Evolutionary conservation across 805 yeast species (phyloP).

Genomic region (Nakazawaea holstii): DNA sequence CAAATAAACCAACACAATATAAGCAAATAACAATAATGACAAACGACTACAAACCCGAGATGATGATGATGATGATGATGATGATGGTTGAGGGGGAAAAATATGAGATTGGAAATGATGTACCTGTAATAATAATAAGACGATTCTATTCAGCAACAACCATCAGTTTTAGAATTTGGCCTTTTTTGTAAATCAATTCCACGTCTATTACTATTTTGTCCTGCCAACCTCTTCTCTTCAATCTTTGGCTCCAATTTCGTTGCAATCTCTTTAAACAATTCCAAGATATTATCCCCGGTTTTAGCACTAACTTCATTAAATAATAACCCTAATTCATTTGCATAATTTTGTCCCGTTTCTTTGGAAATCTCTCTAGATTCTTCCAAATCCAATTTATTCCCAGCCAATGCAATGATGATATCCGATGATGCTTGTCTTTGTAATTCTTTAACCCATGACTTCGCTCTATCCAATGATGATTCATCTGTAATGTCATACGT

Average conservation of each 20-base stretch:
- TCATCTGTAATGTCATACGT: constrained; percentile 71
- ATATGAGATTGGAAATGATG: not conserved
- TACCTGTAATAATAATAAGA: not conserved
- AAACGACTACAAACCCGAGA: not conserved
- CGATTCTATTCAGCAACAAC: constrained; percentile 7
- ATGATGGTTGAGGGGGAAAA: not conserved
- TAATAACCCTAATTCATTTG: constrained; percentile 43
- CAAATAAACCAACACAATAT: not conserved
- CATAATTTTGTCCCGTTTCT: constrained; percentile 48
- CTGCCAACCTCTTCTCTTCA: constrained; percentile 1
- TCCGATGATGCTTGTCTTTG: constrained; percentile 75
- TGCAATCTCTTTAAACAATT: constrained; percentile 46
- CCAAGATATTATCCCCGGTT: constrained; percentile 44
- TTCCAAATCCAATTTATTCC: constrained; percentile 66
- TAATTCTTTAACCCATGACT: constrained; percentile 73
- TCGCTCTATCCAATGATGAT: constrained; percentile 64
- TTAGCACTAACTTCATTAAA: constrained; percentile 57
- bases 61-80: not conserved
- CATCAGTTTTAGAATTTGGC: not conserved
- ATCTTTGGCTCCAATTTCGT: constrained; percentile 27
- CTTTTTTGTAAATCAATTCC: constrained; percentile 10
- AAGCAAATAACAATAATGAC: not conserved
- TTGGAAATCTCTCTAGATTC: constrained; percentile 39
- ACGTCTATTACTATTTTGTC: not conserved
- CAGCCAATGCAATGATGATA: constrained; percentile 77